Base-by-base conservation (phyloP, 805 yeast genomes). In the Ogataea trehaloabstinens region DNA sequence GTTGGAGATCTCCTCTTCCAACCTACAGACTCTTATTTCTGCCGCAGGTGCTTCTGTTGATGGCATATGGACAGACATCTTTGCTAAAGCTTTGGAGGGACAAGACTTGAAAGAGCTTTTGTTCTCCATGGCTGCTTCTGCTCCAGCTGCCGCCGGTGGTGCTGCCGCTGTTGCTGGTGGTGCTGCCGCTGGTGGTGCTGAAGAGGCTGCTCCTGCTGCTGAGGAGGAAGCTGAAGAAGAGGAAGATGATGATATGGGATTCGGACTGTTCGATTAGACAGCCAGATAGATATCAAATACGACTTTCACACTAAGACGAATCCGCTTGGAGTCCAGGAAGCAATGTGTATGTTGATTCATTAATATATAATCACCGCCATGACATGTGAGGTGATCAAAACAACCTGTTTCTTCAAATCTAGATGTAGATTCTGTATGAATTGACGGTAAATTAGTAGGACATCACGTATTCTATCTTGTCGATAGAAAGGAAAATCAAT, bases 1-100 rank as follows among this genome's bases (percentile, higher is more conserved):
- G 65, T 75, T 88, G 66, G 96, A 90, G 73, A 80, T 93, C 81
- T 44, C 66, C 42, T 64, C 93, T 58, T 91, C 85, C 70, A 87
- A 86, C 78, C 75, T 87, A 60, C 69, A 79, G 63, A 70, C 93
- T 54, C 71, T 87, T 67, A 73, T 87, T 68, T 63, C 72, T 62
- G 86, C 95, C 58, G 95, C 96, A 58, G 85, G 87, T 68, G 80
- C 89, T 63, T 71, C 76, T 42, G 86, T 84, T 63, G 95, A 85
- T 58, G 66, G 71, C 63, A 78, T 85, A 76, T 86, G 91, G 91
- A 85, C 93, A 61, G 85, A 85, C 63, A 78, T 86, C 58, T 88
- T 73, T 75, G 85, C 95, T 63, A 85, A 85, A 76, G 95, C 95
- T 64, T 74, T 87, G 57, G 82, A 74, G 62, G 88, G 87, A 63